A percentile compares a stretch with the other conserved stretches of the same genome.
Evolutionary conservation across 1,284 basidiomycete genomes (phyloP).

Genomic region (Apiotrichum montevideense): DNA sequence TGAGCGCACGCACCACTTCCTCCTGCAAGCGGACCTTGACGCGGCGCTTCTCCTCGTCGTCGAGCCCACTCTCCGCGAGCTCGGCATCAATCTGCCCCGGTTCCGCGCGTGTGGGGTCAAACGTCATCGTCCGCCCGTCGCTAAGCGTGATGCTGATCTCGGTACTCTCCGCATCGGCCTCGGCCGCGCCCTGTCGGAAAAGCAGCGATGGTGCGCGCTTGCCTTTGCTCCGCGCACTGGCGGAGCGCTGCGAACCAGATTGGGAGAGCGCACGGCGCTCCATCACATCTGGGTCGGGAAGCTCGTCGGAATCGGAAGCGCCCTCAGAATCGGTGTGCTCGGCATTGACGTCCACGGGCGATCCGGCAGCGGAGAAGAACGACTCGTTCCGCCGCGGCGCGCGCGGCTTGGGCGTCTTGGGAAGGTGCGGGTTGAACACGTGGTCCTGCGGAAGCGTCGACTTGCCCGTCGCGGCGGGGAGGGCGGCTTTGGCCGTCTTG

Average conservation of each 20-base stretch:
- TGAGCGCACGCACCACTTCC: slow-evolving; percentile 26
- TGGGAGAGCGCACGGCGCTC: slow-evolving; percentile 20
- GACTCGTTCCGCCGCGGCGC: slow-evolving; percentile 29
- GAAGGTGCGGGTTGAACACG: slow-evolving; percentile 39
- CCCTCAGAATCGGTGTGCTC: slow-evolving; percentile 8
- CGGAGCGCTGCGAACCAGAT: slow-evolving; percentile 17
- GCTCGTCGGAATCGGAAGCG: slow-evolving; percentile 27
- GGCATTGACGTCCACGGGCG: slow-evolving; percentile 14
- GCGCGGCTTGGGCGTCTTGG: slow-evolving; percentile 35
- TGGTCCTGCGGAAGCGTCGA: slow-evolving; percentile 38
- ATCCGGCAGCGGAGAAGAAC: slow-evolving; percentile 32
- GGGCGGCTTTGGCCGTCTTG: slow-evolving; percentile 9
- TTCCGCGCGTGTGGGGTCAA: slow-evolving; percentile 32
- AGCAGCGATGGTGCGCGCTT: slow-evolving; percentile 19
- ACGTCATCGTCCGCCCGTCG: slow-evolving; percentile 32
- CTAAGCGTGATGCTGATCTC: slow-evolving; percentile 22
- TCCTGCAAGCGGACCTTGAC: slow-evolving; percentile 16
- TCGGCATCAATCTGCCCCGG: slow-evolving; percentile 33
- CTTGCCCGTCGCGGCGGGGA: slow-evolving; percentile 6
- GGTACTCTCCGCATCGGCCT: neutral
- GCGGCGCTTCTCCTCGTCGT: slow-evolving; percentile 20
- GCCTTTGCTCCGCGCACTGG: neutral
- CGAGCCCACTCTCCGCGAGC: slow-evolving; percentile 29
- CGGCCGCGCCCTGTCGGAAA: slow-evolving; percentile 25
- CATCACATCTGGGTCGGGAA: slow-evolving; percentile 40